A percentile compares a stretch with the other conserved stretches of the same genome.
Conservation (phyloP, 169 alveolate genomes). For the Eimeria tenella region DNA sequence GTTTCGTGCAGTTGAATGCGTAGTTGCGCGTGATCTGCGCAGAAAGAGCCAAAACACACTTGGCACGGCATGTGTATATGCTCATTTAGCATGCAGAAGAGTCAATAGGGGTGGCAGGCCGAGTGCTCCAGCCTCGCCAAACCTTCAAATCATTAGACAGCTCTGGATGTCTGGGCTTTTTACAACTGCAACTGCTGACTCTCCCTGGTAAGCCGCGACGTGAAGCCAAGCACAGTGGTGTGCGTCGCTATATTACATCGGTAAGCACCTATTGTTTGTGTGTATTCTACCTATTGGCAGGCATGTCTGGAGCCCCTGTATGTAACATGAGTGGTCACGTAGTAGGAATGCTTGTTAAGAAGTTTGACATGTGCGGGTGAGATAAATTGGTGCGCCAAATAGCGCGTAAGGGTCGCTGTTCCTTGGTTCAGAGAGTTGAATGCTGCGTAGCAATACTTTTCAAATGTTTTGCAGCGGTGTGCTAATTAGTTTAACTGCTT, state of each 20-base stretch:
- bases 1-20: not conserved
- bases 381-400: not conserved
- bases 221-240: not conserved
- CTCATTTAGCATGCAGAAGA: conserved; percentile 47
- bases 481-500: not conserved
- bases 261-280: not conserved
- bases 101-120: conserved; percentile 65
- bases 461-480: not conserved
- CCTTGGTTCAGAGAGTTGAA: too few species aligned
- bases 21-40: not conserved
- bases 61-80: not conserved
- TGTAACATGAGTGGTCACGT: conserved; percentile 62
- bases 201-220: conserved; percentile 7
- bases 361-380: conserved; percentile 74
- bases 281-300: not conserved
- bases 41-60: not conserved
- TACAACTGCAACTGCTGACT: conserved; percentile 27
- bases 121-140: conserved; percentile 58
- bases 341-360: conserved; percentile 78
- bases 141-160: not conserved
- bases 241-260: not conserved
- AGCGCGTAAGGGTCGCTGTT: not conserved
- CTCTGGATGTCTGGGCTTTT: conserved; percentile 1
- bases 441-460: too few species aligned
- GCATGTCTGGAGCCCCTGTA: conserved; percentile 78